Conservation (phyloP, 176 grass and related monocot genomes). For the Areca catechu region DNA sequence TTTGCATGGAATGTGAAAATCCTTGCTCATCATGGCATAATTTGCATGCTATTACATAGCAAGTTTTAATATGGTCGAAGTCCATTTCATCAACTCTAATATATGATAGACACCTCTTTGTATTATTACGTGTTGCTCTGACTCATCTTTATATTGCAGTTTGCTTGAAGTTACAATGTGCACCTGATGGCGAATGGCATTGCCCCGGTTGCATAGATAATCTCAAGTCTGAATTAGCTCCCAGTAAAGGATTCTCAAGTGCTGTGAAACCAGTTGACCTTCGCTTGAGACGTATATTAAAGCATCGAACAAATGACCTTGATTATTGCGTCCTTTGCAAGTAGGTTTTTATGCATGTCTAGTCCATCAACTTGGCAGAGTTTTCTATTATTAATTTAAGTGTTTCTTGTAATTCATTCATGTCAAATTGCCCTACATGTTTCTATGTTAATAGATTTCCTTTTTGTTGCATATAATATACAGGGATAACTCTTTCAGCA, state of each 20-base stretch:
- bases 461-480: constrained; percentile 9
- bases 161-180: constrained; percentile 1
- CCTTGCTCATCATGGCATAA: too few species aligned
- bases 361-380: too few species aligned
- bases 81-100: too few species aligned
- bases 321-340: constrained; percentile 49
- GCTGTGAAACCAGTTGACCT: constrained; percentile 9
- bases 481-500: constrained; percentile 22
- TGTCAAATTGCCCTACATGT: neutral
- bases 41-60: too few species aligned
- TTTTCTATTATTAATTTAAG: neutral
- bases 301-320: constrained; percentile 30
- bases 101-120: too few species aligned
- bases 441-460: neutral
- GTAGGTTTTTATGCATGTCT: constrained; percentile 25
- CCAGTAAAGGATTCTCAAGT: constrained; percentile 16
- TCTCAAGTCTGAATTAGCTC: constrained; percentile 16
- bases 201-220: constrained; percentile 6
- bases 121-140: neutral
- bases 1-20: too few species aligned
- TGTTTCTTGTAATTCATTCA: too few species aligned
- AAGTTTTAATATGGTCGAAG: too few species aligned
- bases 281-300: constrained; percentile 44
- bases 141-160: constrained; percentile 8
- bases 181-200: neutral